These are phyloP conservation scores for Pseudogymnoascus destructans DNA, from an alignment of 2,329 filamentous ascomycete genomes.

Conservation along the genomic window DNA sequence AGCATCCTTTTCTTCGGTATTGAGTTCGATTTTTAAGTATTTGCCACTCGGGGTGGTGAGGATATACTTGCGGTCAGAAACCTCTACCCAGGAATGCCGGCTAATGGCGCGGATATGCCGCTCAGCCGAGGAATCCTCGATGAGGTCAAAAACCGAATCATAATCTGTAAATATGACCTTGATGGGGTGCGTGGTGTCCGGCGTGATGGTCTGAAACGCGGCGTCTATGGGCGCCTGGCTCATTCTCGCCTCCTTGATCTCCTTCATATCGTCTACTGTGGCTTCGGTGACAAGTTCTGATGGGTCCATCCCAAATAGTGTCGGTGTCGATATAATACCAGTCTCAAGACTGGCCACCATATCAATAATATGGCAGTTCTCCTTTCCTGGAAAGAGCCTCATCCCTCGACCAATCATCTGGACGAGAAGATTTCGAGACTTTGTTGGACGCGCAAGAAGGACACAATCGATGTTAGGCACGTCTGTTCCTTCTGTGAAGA, in stretches of 20 bases:
- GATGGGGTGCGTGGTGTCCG: neutral
- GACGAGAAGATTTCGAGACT: constrained; percentile 81
- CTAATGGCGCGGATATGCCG: constrained; percentile 66
- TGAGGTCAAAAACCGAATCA: constrained; percentile 78
- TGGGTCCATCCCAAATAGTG: constrained; percentile 84
- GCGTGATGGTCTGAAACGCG: neutral
- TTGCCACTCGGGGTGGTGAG: constrained; percentile 54
- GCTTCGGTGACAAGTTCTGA: constrained; percentile 59
- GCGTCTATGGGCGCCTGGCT: neutral
- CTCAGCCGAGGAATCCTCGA: constrained; percentile 69
- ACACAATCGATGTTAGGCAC: constrained; percentile 97
- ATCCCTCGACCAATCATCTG: constrained; percentile 98
- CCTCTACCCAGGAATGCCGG: constrained; percentile 67
- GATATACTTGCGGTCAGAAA: constrained; percentile 57
- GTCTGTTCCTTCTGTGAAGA: constrained; percentile 95
- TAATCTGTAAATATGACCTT: constrained; percentile 75
- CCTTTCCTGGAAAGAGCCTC: constrained; percentile 66
- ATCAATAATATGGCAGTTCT: constrained; percentile 88
- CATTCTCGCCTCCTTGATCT: constrained; percentile 25
- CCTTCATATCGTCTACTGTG: constrained; percentile 47
- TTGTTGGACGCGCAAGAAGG: constrained; percentile 73
- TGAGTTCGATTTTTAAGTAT: constrained; percentile 40
- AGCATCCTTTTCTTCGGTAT: constrained; percentile 24
- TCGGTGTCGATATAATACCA: constrained; percentile 82
- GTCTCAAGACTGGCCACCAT: constrained; percentile 78